Conservation (phyloP, 306 rosid genomes). For the Citrullus colocynthis region DNA sequence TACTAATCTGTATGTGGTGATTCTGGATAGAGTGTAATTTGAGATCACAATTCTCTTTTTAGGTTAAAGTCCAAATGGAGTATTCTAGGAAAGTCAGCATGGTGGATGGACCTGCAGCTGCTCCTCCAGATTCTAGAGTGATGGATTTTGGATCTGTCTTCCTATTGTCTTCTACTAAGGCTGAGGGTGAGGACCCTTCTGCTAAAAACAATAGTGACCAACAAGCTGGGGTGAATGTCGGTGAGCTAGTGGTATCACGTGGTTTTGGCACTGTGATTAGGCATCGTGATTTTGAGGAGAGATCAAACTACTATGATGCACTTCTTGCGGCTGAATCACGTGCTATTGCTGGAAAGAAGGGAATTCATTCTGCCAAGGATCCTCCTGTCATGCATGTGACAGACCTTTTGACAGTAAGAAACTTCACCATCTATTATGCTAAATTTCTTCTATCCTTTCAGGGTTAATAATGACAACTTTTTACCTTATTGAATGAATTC, state of each 20-base stretch:
- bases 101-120: slow-evolving; percentile 48
- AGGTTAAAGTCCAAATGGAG: slow-evolving; percentile 97
- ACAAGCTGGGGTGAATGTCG: slow-evolving; percentile 56
- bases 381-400: slow-evolving; percentile 95
- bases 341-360: slow-evolving; percentile 63
- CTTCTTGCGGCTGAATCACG: slow-evolving; percentile 95
- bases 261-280: slow-evolving; percentile 90
- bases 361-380: slow-evolving; percentile 89
- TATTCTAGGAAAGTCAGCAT: slow-evolving; percentile 67
- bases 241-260: slow-evolving; percentile 62
- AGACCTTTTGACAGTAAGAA: slow-evolving; percentile 65
- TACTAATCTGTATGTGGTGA: slow-evolving; percentile 6
- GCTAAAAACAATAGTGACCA: slow-evolving; percentile 32
- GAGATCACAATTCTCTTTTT: slow-evolving; percentile 9
- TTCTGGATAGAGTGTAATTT: background rate
- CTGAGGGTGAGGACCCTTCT: slow-evolving; percentile 53
- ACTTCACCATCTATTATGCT: background rate
- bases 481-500: background rate
- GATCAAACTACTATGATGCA: slow-evolving; percentile 85
- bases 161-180: slow-evolving; percentile 41
- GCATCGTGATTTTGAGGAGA: slow-evolving; percentile 97
- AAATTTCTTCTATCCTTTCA: slow-evolving; percentile 1
- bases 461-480: background rate
- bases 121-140: slow-evolving; percentile 58
- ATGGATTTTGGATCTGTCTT: slow-evolving; percentile 98